These are phyloP conservation scores for Priceomyces medius DNA, from an alignment of 805 yeast species.

Conservation along the genomic window DNA sequence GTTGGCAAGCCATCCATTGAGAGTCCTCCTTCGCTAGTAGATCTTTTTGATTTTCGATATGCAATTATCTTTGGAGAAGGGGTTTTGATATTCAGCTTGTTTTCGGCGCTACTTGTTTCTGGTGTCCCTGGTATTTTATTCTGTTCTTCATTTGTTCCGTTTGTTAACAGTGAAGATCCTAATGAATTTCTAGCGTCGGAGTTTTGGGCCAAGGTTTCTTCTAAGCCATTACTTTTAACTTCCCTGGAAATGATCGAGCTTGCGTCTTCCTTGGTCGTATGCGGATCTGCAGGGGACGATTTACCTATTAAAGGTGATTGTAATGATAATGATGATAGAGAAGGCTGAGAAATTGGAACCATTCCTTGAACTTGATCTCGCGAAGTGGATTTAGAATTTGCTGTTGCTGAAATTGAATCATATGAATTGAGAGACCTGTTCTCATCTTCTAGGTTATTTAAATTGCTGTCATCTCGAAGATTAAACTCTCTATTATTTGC, in stretches of 20 bases:
- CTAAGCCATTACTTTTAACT: slow-evolving; percentile 15
- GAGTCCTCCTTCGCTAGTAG: slow-evolving; percentile 30
- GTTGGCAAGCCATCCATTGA: slow-evolving; percentile 11
- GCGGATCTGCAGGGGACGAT: slow-evolving; percentile 51
- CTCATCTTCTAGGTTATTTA: not conserved
- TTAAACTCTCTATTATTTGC: not conserved
- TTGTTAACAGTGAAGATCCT: not conserved
- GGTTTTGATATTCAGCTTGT: not conserved
- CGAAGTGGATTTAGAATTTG: not conserved
- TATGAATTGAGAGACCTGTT: slow-evolving; percentile 7
- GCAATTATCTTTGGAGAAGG: slow-evolving; percentile 39
- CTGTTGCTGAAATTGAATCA: slow-evolving; percentile 3
- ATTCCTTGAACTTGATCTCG: slow-evolving; percentile 3
- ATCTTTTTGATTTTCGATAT: slow-evolving; percentile 35
- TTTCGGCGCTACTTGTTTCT: not conserved
- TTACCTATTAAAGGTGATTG: slow-evolving; percentile 38
- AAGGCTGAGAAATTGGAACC: slow-evolving; percentile 4
- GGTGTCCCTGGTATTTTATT: not conserved
- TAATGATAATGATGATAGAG: slow-evolving; percentile 23
- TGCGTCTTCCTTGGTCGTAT: slow-evolving; percentile 52
- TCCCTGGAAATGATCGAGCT: slow-evolving; percentile 34
- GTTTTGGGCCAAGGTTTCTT: slow-evolving; percentile 4
- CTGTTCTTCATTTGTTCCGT: slow-evolving; percentile 1
- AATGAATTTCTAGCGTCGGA: slow-evolving; percentile 3
- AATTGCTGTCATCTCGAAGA: not conserved